Evolutionary conservation across 164 flowering plant species (phyloP), one percentile per base, ranked within the genome.

Genomic region (Vitis rotundifolia): DNA sequence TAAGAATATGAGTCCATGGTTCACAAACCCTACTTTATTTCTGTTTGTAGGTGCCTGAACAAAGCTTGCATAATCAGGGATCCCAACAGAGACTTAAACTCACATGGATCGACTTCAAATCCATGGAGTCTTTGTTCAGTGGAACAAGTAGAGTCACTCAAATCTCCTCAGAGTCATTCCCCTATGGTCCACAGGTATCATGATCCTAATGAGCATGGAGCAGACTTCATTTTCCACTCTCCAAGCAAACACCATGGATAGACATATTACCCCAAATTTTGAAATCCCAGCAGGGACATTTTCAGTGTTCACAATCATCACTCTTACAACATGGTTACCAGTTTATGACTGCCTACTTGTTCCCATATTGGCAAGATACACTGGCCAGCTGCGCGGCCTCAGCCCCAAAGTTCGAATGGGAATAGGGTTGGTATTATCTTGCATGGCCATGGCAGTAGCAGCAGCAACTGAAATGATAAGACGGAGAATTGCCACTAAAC

Each of bases 211-310:
- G 22, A 64, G 62, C 5, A 2, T 59, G 2, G 62, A 10, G 61
- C 86, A 85, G 60, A 54, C 19, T 61, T 26, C 88, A 2, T 81
- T 89, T 50, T 55, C 63, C 4, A 60, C 76, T 0, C 76, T 86
- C 44, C 91, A 82, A 70, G 90, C 87, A 2, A 55, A 8, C 2
- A 60, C 83, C 64, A 87, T 91, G 92, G 84, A 89, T 64, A 76
- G 91, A 16, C 86, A 79, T 18, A 6, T 88, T 1, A 74, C 77
- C 31, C 60, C 83, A 28, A 67, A 63, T 14, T 87, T 88, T 63
- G 69, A 85, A 72, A 79, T 89, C 31, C 91, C 92, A 0, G 82
- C 89, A 11, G 90, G 78, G 37, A 87, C 92, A 14, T 84, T 83
- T 22, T 26, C 64, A 18, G 63, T 76, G 1, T 86, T 88, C 50